Conservation (phyloP, 805 yeast genomes). For the Jamesozyma spencerorum region DNA sequence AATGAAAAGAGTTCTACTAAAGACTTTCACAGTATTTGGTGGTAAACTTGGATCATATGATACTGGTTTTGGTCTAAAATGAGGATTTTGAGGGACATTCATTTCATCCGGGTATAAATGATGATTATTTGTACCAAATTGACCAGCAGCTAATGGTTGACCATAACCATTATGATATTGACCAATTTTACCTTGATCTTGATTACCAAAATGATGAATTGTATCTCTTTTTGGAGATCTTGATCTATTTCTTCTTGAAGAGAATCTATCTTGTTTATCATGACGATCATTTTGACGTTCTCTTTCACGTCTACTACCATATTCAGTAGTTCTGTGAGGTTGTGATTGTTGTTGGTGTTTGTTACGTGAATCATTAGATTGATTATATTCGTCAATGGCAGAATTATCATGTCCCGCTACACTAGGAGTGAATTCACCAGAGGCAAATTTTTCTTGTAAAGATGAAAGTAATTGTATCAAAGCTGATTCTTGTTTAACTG, state of each 20-base stretch:
- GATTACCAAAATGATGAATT: background rate
- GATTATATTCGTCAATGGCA: background rate
- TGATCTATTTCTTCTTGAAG: constrained; percentile 41
- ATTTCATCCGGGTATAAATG: constrained; percentile 40
- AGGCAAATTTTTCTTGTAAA: constrained; percentile 20
- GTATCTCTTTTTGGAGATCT: constrained; percentile 35
- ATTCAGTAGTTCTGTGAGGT: constrained; percentile 21
- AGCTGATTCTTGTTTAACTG: constrained; percentile 34
- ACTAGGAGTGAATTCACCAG: constrained; percentile 4
- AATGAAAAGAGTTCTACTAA: constrained; percentile 82
- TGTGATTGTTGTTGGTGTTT: constrained; percentile 7
- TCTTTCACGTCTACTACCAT: constrained; percentile 30
- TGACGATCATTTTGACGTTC: constrained; percentile 17
- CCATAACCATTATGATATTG: background rate
- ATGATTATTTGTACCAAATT: constrained; percentile 24
- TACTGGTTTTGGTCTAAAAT: constrained; percentile 67
- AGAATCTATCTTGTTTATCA: constrained; percentile 4
- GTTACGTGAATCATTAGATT: background rate
- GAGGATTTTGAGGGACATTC: constrained; percentile 63
- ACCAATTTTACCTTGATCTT: constrained; percentile 1
- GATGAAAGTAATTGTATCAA: constrained; percentile 33
- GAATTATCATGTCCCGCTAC: constrained; percentile 12
- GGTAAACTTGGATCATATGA: constrained; percentile 64
- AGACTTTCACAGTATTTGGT: constrained; percentile 70
- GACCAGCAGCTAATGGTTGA: background rate